phyloP scores from a whole-genome alignment of 805 yeast species.

The Metschnikowia baotianmanensis region DNA sequence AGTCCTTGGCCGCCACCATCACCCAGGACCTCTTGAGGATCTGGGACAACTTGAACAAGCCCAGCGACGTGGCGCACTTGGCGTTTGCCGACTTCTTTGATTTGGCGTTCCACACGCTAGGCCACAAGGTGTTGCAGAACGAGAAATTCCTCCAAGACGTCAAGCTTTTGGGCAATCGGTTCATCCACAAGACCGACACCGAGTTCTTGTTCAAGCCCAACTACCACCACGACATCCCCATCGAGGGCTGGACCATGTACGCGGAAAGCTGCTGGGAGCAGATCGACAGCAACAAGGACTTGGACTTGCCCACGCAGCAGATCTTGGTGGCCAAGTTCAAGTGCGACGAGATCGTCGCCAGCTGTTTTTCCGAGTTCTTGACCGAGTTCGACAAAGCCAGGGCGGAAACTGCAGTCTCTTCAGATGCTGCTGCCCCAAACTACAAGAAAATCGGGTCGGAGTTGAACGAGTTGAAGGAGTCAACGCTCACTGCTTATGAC shows the following conservation, averaged over 20 bases:
- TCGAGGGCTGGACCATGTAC: conserved; percentile 95
- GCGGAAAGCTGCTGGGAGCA: conserved; percentile 93
- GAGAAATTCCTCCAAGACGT: conserved; percentile 67
- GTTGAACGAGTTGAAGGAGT: conserved; percentile 43
- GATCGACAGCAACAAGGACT: conserved; percentile 87
- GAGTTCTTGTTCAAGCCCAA: conserved; percentile 56
- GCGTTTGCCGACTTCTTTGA: conserved; percentile 78
- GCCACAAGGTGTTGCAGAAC: conserved; percentile 82
- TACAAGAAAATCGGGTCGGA: conserved; percentile 45
- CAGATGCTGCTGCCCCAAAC: conserved; percentile 29
- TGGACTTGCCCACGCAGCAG: conserved; percentile 96
- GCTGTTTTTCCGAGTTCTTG: conserved; percentile 30
- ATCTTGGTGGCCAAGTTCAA: conserved; percentile 90
- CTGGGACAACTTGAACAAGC: conserved; percentile 79
- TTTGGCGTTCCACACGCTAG: conserved; percentile 71
- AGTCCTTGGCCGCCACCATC: conserved; percentile 65
- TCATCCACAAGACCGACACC: conserved; percentile 35
- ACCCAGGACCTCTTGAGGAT: conserved; percentile 67
- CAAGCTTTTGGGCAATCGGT: conserved; percentile 58
- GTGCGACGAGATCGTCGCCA: conserved; percentile 79
- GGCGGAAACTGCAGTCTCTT: conserved; percentile 4
- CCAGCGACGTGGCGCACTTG: conserved; percentile 55
- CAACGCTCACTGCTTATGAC: conserved; percentile 58
- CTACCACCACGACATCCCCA: conserved; percentile 83
- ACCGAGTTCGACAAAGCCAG: conserved; percentile 17